Evolutionary conservation across 2,329 filamentous ascomycete species (phyloP), one percentile per base, ranked within the genome.

Genomic region (Cladosporium sp.): DNA sequence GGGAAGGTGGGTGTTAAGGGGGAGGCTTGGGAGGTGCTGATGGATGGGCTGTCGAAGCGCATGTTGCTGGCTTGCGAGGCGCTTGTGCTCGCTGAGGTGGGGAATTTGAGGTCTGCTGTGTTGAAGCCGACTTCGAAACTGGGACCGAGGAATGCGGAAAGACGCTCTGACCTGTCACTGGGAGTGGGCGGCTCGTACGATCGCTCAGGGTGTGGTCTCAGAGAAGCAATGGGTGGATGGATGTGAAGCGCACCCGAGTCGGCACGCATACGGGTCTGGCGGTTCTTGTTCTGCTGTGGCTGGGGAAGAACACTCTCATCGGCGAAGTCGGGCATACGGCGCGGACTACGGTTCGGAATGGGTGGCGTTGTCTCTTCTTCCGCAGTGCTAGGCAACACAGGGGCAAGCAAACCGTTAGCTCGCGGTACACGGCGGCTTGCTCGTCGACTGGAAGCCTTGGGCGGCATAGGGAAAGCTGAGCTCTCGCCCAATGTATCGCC

Each of bases 1-100:
- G 47, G 60, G 12, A 62, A 47, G 19, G 48, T 47, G 22, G 53
- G 37, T 30, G 27, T 62, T 57, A 5, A 61, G 54, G 15, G 60
- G 54, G 40, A 65, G 47, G 34, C 59, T 56, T 40, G 60, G 61
- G 7, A 60, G 48, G 20, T 61, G 37, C 43, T 52, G 55, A 40
- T 53, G 15, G 42, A 61, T n/a, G 50, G 58, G 24, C 47, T 50
- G 40, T 50, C 47, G 40, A 29, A 43, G 32, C 40, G 47, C 24
- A 29, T 30, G 17, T 37, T 50, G 17, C 47, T 50, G 39, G n/a
- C 32, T 12, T 43, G 47, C 9, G 47, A 50, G 24, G 47, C 24
- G 40, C 18, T 50, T 9, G 41, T 50, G 40, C 45, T 27, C 8
- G 37, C 45, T n/a, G 45, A 41, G 11, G 45, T 32, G 5, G 51